phyloP scores from a whole-genome alignment of 257 asterid genomes.

The Solanum virginianum region DNA sequence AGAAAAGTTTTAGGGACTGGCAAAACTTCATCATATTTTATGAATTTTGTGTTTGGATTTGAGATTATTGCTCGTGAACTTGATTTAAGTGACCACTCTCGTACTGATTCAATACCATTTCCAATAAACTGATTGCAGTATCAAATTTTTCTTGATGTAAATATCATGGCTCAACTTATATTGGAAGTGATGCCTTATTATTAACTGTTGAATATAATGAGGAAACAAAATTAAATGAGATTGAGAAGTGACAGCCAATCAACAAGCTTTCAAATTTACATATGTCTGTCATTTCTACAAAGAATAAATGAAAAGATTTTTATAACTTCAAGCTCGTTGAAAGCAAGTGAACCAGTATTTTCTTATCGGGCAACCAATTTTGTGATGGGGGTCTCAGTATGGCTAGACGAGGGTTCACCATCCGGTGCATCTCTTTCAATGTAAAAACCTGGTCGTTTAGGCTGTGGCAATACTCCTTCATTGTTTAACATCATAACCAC shows the following conservation, averaged over 20 bases:
- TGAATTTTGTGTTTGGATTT: neutral
- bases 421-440: neutral
- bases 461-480: constrained; percentile 9
- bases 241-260: neutral
- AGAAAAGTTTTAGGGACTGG: neutral
- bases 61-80: neutral
- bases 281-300: neutral
- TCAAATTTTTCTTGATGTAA: neutral
- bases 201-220: neutral
- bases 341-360: neutral
- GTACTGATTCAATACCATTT: neutral
- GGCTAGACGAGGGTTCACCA: neutral
- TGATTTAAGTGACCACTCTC: neutral
- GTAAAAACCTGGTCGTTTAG: constrained; percentile 24
- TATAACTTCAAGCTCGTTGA: neutral
- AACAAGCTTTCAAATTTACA: neutral
- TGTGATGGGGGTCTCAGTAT: neutral
- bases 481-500: constrained; percentile 20
- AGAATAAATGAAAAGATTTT: neutral
- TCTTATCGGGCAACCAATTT: neutral
- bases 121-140: neutral
- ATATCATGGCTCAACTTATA: neutral
- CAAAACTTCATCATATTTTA: neutral
- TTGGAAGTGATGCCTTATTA: neutral
- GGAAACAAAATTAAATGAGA: neutral